Conservation (phyloP, 352 stramenopile genomes). For the Globisporangium megalacanthum region DNA sequence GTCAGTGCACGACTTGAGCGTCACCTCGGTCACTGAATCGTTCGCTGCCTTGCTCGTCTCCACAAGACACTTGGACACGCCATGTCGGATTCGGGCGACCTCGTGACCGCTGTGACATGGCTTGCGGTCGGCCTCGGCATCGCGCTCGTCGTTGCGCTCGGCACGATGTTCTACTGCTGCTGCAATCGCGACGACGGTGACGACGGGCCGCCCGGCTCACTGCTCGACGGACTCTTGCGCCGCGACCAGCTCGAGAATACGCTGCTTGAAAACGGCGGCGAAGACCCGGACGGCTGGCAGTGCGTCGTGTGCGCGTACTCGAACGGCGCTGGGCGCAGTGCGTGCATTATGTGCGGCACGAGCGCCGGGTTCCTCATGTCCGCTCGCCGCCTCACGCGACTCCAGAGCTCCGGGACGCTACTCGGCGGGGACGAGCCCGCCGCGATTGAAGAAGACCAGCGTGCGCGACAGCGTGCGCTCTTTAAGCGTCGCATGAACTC, state of each 20-base stretch:
- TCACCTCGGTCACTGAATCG: neutral
- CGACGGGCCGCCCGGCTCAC: constrained; percentile 10
- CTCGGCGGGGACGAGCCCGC: constrained; percentile 32
- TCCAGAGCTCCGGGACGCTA: constrained; percentile 53
- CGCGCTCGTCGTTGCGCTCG: constrained; percentile 22
- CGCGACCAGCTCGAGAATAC: constrained; percentile 57
- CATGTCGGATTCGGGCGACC: constrained; percentile 11
- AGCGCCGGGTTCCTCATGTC: constrained; percentile 24
- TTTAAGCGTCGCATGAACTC: constrained; percentile 69
- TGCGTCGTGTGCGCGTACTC: constrained; percentile 66
- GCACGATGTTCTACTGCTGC: constrained; percentile 46
- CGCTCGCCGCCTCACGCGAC: constrained; percentile 22
- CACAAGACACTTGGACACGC: neutral
- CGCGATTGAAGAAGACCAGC: constrained; percentile 30
- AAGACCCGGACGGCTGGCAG: constrained; percentile 52
- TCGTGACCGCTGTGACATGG: constrained; percentile 33
- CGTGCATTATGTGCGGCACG: constrained; percentile 69
- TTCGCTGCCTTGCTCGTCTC: neutral
- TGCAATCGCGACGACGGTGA: constrained; percentile 20
- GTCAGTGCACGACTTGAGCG: no score
- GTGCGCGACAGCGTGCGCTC: constrained; percentile 45
- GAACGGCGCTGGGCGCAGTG: constrained; percentile 32
- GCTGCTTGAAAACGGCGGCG: constrained; percentile 30
- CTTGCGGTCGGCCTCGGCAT: constrained; percentile 28
- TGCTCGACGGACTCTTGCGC: constrained; percentile 54